A percentile compares a stretch with the other conserved stretches of the same genome.
phyloP scores from a whole-genome alignment of 179 eudicot genomes.

The Beta corolliflora region DNA sequence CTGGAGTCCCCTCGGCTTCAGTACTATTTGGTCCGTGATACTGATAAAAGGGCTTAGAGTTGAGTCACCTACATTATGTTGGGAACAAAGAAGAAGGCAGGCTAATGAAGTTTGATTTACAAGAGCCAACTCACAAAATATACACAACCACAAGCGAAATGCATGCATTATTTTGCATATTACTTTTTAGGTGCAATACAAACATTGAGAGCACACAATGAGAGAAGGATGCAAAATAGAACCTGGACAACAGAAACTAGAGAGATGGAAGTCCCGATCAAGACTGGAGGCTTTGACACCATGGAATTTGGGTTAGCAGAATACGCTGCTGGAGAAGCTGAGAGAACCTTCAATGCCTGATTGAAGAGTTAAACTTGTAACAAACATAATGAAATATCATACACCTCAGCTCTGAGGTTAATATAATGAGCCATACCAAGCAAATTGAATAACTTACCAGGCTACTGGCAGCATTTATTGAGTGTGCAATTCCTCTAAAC shows the following conservation, averaged over 20 bases:
- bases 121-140: background rate
- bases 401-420: background rate
- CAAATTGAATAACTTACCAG: conserved; percentile 48
- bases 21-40: background rate
- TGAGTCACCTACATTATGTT: background rate
- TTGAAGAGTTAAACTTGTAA: conserved; percentile 4
- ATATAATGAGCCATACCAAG: background rate
- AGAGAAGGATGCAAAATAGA: background rate
- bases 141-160: background rate
- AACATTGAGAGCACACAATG: background rate
- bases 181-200: background rate
- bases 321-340: conserved; percentile 84
- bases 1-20: background rate
- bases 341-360: conserved; percentile 75
- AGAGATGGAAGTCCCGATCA: conserved; percentile 74
- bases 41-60: background rate
- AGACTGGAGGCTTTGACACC: conserved; percentile 64
- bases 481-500: conserved; percentile 75
- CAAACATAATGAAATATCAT: background rate
- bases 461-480: conserved; percentile 69
- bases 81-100: background rate
- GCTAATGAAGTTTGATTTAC: background rate
- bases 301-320: conserved; percentile 76
- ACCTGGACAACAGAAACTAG: conserved; percentile 94
- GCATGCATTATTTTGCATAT: background rate